phyloP scores from a whole-genome alignment of 495 filamentous ascomycete species.

The Aspergillus incahuasiensis region DNA sequence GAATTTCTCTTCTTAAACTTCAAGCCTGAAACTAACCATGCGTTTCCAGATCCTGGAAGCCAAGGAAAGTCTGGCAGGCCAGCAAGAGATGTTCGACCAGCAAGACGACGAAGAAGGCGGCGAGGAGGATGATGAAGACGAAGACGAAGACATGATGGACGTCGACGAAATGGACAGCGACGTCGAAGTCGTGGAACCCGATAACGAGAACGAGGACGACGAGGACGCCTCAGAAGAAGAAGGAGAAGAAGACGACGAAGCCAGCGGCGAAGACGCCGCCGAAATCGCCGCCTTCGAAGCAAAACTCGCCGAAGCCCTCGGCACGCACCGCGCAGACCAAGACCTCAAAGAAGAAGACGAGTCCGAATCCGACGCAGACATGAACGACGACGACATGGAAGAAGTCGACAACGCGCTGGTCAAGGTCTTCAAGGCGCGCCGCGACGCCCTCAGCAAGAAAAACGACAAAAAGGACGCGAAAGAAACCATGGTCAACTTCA shows the following conservation, averaged over 20 bases:
- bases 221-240: slow-evolving; percentile 28
- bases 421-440: slow-evolving; percentile 76
- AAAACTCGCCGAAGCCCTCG: slow-evolving; percentile 70
- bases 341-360: slow-evolving; percentile 47
- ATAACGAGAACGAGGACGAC: slow-evolving; percentile 27
- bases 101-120: slow-evolving; percentile 55
- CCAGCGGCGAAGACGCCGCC: slow-evolving; percentile 42
- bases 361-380: slow-evolving; percentile 62
- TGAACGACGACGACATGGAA: slow-evolving; percentile 96
- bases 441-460: slow-evolving; percentile 57
- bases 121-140: slow-evolving; percentile 24
- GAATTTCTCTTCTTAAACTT: not conserved
- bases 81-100: slow-evolving; percentile 80
- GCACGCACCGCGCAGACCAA: slow-evolving; percentile 54
- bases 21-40: not conserved
- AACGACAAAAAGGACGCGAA: slow-evolving; percentile 81
- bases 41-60: slow-evolving; percentile 57
- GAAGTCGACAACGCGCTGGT: slow-evolving; percentile 74
- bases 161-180: slow-evolving; percentile 35
- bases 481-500: slow-evolving; percentile 90
- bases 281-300: slow-evolving; percentile 66
- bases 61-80: slow-evolving; percentile 76
- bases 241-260: slow-evolving; percentile 37
- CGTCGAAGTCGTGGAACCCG: slow-evolving; percentile 38
- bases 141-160: slow-evolving; percentile 33